phyloP scores from a whole-genome alignment of 1,284 basidiomycete species.

The Inonotus hispidus region DNA sequence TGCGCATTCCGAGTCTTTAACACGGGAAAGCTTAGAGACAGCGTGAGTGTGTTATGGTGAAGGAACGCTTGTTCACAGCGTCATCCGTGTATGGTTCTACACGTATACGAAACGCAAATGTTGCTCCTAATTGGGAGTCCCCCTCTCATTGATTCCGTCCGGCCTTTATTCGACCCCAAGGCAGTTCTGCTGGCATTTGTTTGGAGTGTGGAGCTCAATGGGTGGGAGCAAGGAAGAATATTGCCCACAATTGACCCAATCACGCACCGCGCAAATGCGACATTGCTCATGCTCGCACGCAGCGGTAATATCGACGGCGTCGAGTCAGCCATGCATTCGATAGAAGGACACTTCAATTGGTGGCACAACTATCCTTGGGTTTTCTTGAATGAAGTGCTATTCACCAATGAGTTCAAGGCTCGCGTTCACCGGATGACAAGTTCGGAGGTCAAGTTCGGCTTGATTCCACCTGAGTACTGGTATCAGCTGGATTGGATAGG shows the following conservation, averaged over 20 bases:
- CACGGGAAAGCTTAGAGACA: too few species aligned
- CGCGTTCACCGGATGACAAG: constrained; percentile 27
- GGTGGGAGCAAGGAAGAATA: too few species aligned
- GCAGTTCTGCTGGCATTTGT: too few species aligned
- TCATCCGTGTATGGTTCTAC: too few species aligned
- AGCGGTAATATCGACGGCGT: constrained; percentile 37
- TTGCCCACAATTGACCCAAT: constrained; percentile 12
- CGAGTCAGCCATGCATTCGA: constrained; percentile 30
- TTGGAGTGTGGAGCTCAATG: too few species aligned
- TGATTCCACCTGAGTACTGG: constrained; percentile 44
- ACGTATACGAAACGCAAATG: too few species aligned
- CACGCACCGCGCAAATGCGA: constrained; percentile 34
- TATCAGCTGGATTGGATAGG: constrained; percentile 60
- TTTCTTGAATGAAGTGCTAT: constrained; percentile 42
- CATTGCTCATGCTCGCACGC: constrained; percentile 39
- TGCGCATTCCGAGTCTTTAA: too few species aligned
- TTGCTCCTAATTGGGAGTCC: too few species aligned
- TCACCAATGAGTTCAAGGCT: constrained; percentile 41
- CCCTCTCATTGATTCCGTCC: too few species aligned
- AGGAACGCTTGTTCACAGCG: too few species aligned
- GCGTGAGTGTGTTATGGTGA: too few species aligned
- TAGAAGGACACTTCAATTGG: constrained; percentile 22
- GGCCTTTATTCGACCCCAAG: too few species aligned
- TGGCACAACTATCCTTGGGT: constrained; percentile 23
- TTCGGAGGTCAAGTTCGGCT: constrained; percentile 44